Evolutionary conservation across 768 basidiomycete genomes (phyloP).

Genomic region (Pleurotus platypus): DNA sequence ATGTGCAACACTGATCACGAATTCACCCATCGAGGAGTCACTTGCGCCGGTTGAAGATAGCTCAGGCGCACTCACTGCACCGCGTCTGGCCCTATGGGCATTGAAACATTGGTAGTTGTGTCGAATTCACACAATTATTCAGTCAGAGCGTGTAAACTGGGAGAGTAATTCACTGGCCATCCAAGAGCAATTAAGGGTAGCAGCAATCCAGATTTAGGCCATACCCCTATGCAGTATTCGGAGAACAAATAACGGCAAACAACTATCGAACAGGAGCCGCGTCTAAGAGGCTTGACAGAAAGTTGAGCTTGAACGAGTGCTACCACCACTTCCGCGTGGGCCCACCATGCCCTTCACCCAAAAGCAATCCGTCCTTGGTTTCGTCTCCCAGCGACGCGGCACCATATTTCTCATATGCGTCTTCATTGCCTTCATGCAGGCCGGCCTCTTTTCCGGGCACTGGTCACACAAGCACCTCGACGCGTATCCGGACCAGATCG

Average conservation of each 20-base stretch:
- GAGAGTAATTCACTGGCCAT: too few relatives aligned
- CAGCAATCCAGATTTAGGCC: too few relatives aligned
- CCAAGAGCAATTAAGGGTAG: too few relatives aligned
- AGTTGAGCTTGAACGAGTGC: not conserved
- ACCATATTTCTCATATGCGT: slow-evolving; percentile 39
- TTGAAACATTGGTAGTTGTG: too few relatives aligned
- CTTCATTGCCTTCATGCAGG: slow-evolving; percentile 45
- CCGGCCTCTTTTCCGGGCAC: slow-evolving; percentile 43
- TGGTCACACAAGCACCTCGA: slow-evolving; percentile 17
- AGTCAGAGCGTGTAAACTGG: too few relatives aligned
- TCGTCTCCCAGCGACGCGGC: slow-evolving; percentile 19
- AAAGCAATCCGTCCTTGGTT: not conserved
- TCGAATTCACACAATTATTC: too few relatives aligned
- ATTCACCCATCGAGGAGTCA: not conserved
- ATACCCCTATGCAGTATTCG: too few relatives aligned
- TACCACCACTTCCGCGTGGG: not conserved
- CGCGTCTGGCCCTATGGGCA: too few relatives aligned
- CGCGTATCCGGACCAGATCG: slow-evolving; percentile 12
- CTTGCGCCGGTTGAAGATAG: not conserved
- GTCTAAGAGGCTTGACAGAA: too few relatives aligned
- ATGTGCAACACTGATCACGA: not conserved
- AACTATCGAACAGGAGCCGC: too few relatives aligned
- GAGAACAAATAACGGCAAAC: too few relatives aligned
- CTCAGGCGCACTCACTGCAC: too few relatives aligned
- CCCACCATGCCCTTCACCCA: slow-evolving; percentile 2